Base-by-base conservation (phyloP, 2,329 filamentous ascomycete genomes). In the Ilyonectria sp. region DNA sequence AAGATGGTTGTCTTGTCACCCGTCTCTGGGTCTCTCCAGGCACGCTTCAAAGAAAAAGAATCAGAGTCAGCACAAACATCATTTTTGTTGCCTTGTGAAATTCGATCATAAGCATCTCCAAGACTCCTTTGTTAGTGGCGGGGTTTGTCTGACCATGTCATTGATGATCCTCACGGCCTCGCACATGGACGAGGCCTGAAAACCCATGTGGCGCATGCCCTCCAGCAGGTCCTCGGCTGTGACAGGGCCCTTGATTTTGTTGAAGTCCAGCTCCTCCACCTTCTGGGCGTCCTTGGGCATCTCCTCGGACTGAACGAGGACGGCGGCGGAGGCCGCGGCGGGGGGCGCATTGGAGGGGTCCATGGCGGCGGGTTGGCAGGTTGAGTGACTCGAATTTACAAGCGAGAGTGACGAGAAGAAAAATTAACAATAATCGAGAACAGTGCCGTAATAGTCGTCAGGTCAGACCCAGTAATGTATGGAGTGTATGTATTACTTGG, bases 121-220 rank as follows among this genome's bases (percentile, higher is more conserved):
- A 50, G 19, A 50, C n/a, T 23, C 19, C 47, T 7, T 43, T 43
- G 13, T 10, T 13, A 19, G 53, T 53, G 40, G 46, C 31, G 21
- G 57, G 60, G 33, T 11, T 33, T 47, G 53, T 57, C 74, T 67
- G 56, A 97, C 94, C 96, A 99, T 99, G 69, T 94, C 91, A 78
- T 99, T 96, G 79, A 99, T 94, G 77, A 98, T 97, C 67, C 93
- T 88, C 69, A 96, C 91, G 13, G 95, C 96, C 77, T 97, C 94
- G 37, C 91, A 92, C 74, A 98, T 91, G 21, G 94, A 92, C 33
- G 87, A 87, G 15, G 87, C 87, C 71, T 89, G 87, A 72, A 89
- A 89, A 86, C 95, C 96, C 92, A 97, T 98, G 80, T 91, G 87
- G 61, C 88, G 88, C 91, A 98, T 96, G 67, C 92, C 91, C 62